Conservation (phyloP, 306 rosid genomes). For the Malus sylvestris region DNA sequence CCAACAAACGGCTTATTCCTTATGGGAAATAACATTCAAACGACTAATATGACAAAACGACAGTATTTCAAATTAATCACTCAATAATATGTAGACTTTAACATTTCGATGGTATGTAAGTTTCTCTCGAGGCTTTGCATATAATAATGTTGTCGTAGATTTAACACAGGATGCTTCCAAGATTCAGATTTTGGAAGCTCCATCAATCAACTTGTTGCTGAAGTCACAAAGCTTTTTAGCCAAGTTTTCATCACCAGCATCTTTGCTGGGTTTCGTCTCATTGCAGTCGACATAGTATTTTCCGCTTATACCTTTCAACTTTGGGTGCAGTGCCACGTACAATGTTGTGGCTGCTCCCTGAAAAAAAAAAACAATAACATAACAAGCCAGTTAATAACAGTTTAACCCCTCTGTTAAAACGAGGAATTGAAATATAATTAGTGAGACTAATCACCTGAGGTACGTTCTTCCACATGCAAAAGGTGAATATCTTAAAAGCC, state of each 20-base stretch:
- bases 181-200: slow-evolving; percentile 20
- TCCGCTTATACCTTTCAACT: slow-evolving; percentile 61
- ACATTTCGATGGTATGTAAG: neutral
- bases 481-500: slow-evolving; percentile 52
- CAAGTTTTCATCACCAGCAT: slow-evolving; percentile 39
- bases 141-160: neutral
- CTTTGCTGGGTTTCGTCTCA: slow-evolving; percentile 47
- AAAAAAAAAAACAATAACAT: neutral
- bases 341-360: slow-evolving; percentile 92
- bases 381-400: neutral
- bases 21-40: neutral
- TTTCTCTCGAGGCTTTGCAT: too few relatives aligned
- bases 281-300: slow-evolving; percentile 78
- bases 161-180: neutral
- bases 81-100: too few relatives aligned
- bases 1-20: neutral
- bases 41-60: neutral
- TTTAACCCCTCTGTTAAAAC: neutral
- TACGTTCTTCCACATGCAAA: slow-evolving; percentile 67
- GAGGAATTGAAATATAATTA: neutral
- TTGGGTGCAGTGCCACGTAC: slow-evolving; percentile 76
- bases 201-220: slow-evolving; percentile 53
- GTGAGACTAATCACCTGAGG: slow-evolving; percentile 51
- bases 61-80: too few relatives aligned
- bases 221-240: slow-evolving; percentile 74